Base-by-base conservation (phyloP, 2,329 filamentous ascomycete species). In the Colletotrichum liriopes region DNA sequence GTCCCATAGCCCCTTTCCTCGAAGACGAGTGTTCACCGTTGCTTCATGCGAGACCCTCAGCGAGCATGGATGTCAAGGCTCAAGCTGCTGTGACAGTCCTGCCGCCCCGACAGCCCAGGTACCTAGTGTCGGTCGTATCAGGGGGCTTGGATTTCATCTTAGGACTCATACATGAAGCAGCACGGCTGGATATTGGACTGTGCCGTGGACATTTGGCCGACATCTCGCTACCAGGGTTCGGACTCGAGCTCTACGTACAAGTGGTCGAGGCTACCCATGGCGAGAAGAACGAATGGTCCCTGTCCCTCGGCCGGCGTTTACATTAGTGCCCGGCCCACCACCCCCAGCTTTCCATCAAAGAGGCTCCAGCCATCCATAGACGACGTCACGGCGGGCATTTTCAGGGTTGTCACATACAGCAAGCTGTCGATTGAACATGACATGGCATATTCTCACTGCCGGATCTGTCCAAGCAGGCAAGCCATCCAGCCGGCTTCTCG, bases 191-290 rank as follows among this genome's bases (percentile, higher is more conserved):
- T 32, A 35, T 8, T 8, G 7, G 12, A 26, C 16, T 49, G 26
- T 26, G 32, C 51, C 51, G 43, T 39, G 41, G 9, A 47, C 41
- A 58, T 47, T 37, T 65, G 62, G 37, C 49, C 52, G 39, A 26
- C 29, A 26, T 16, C n/a, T 59, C 63, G 60, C 45, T 63, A 63
- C 60, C 60, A 52, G 6, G n/a, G 8, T 29, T 41, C 5, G 60
- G 9, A 12, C 8, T 18, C 52, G n/a, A 58, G 39, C 20, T 37
- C 60, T 61, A 20, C n/a, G 2, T 61, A 20, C n/a, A 3, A 37
- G 14, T 23, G 18, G 18, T n/a, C 41, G 26, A 23, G 39, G 16
- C 64, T n/a, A 51, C 23, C 55, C 64, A 39, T 16, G 18, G 32
- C 7, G 47, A 47, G 37, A 29, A 32, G 47, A 18, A 41, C 37